A percentile compares a stretch with the other conserved stretches of the same genome.
phyloP scores from a whole-genome alignment of 768 basidiomycete species.

The Epithele typhae region DNA sequence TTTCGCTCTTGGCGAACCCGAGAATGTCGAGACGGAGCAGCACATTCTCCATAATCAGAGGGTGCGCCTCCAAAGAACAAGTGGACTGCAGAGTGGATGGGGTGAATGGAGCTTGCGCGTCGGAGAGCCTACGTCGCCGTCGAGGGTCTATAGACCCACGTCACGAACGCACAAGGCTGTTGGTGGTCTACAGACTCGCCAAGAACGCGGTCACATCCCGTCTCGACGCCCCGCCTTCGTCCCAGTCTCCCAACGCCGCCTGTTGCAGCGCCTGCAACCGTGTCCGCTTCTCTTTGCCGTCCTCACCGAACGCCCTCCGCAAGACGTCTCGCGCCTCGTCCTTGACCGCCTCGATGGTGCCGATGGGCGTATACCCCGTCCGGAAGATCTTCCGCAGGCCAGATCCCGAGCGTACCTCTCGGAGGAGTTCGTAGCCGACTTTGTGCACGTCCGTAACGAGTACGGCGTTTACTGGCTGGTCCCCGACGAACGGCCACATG shows the following conservation, averaged over 20 bases:
- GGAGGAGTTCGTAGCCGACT: constrained; percentile 25
- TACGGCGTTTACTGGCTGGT: constrained; percentile 22
- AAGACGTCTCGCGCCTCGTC: constrained; percentile 18
- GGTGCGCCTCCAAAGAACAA: too few relatives aligned
- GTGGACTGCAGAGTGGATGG: too few relatives aligned
- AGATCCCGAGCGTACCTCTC: constrained; percentile 21
- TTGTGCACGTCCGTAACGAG: constrained; percentile 18
- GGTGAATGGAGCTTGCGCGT: too few relatives aligned
- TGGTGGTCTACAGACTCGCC: too few relatives aligned
- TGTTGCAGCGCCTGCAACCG: constrained; percentile 11
- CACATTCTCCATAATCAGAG: too few relatives aligned
- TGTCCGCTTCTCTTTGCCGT: constrained; percentile 21
- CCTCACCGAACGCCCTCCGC: constrained; percentile 18
- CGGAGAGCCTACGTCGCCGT: too few relatives aligned
- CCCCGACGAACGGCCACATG: constrained; percentile 23
- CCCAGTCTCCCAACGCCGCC: constrained; percentile 5
- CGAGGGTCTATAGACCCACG: too few relatives aligned
- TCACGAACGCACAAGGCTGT: too few relatives aligned
- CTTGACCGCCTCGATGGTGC: constrained; percentile 20
- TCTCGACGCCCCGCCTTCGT: constrained; percentile 5
- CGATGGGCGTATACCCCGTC: constrained; percentile 12
- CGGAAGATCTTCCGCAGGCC: constrained; percentile 15
- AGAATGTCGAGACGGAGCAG: too few relatives aligned
- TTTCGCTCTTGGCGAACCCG: too few relatives aligned
- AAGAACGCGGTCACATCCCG: constrained; percentile 3